These are phyloP conservation scores for Mrakia frigida DNA, from an alignment of 768 basidiomycete genomes.

Conservation along the genomic window DNA sequence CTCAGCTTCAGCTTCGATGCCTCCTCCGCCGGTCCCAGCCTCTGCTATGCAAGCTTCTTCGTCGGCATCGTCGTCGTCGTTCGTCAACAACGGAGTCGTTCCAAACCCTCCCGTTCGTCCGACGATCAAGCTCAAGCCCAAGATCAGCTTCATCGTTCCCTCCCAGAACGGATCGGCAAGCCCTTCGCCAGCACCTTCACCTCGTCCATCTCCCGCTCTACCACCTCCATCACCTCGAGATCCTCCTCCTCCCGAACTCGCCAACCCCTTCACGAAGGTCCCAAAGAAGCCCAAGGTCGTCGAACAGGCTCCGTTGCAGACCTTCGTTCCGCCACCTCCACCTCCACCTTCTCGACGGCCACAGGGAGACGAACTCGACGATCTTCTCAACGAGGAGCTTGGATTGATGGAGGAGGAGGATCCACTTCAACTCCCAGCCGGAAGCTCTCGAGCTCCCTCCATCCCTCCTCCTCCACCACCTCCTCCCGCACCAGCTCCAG, in stretches of 20 bases:
- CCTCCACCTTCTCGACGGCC: neutral
- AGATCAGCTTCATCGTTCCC: constrained; percentile 16
- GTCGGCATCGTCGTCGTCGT: constrained; percentile 42
- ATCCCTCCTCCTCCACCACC: constrained; percentile 4
- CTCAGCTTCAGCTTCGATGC: constrained; percentile 28
- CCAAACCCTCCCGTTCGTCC: constrained; percentile 31
- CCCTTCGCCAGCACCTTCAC: neutral
- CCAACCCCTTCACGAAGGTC: constrained; percentile 29
- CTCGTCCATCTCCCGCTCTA: constrained; percentile 1
- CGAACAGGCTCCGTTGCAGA: neutral
- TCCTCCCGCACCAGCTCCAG: neutral
- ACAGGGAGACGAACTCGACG: constrained; percentile 36
- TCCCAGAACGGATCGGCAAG: neutral
- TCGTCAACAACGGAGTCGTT: constrained; percentile 53
- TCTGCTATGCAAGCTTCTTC: neutral
- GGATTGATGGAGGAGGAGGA: constrained; percentile 41
- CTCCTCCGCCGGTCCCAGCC: constrained; percentile 35
- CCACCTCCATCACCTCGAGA: constrained; percentile 6
- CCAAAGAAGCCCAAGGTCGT: constrained; percentile 34
- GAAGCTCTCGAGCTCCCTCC: neutral
- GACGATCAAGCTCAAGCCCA: constrained; percentile 58
- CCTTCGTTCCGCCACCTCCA: neutral
- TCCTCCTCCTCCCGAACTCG: constrained; percentile 15
- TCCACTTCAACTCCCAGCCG: neutral
- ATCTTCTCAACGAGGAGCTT: constrained; percentile 42